Evolutionary conservation across 306 rosid genomes (phyloP), one percentile per base, ranked within the genome.

Genomic region (Ochetophila trinervis): DNA sequence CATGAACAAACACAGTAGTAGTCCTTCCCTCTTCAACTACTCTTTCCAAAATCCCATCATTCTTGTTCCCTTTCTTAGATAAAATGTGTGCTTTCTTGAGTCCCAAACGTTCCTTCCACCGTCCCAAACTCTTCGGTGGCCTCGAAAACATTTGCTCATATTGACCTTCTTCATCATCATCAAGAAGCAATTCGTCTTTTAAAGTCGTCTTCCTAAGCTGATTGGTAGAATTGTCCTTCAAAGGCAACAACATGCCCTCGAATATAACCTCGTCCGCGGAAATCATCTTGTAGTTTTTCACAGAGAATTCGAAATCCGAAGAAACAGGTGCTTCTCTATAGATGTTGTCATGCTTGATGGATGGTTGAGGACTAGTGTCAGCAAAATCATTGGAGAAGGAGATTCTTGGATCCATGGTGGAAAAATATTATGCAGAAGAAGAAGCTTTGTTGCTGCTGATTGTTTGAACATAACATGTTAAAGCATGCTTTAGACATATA

Each of bases 261-360:
- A 63, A 94, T 68, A 94, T 82, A 0, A 74, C 83, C 66, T 94
- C 91, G 72, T 94, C 99, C 15, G 99, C 99, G 6, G 97, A 24
- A 50, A 72, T 86, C 99, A 90, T 88, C 2, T 73, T 37, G 36
- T 83, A 72, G 74, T 90, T 80, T 61, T 88, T 82, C 24, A 88
- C 96, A 27, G 87, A 86, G 84, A 94, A 90, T 68, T 94, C 96
- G 22, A 94, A 94, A 68, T 94, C 97, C 3, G 99, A 88, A 40
- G 99, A 90, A 13, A 88, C 97, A 0, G 99, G 99, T 6, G 91
- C 99, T 81, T 94, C 99, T 68, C 87, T 78, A 72, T 90, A 94
- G 42, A 67, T 81, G 60, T 58, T 70, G 55, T 94, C 93, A 65
- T 80, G 83, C 83, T 83, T 84, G 60, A 68, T 68, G 65, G 84